Evolutionary conservation across 495 filamentous ascomycete genomes (phyloP).

Genomic region (Parathielavia hyrcaniae): DNA sequence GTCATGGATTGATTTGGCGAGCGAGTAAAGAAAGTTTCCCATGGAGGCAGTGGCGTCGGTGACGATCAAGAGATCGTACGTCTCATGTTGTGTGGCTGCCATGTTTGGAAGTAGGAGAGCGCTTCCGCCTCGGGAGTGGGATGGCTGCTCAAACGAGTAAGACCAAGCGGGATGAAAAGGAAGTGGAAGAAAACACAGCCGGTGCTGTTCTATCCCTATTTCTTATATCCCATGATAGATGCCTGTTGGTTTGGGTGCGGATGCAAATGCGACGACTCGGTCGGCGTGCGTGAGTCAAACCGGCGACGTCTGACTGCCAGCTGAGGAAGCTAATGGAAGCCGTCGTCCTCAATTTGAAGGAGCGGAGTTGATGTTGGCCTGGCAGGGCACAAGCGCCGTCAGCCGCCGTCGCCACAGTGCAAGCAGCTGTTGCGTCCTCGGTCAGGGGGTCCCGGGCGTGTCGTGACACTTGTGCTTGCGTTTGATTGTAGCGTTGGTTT

Average conservation of each 20-base stretch:
- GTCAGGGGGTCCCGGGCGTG: no score
- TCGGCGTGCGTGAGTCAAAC: neutral
- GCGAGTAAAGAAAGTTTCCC: constrained; percentile 34
- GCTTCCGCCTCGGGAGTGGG: no score
- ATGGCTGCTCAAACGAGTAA: no score
- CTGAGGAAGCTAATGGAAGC: neutral
- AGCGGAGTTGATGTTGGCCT: neutral
- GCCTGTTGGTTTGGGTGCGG: neutral
- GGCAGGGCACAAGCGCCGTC: no score
- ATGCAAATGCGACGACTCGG: neutral
- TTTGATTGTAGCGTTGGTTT: no score
- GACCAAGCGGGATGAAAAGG: neutral
- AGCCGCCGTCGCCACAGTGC: no score
- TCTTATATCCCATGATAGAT: neutral
- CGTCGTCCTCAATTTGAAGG: neutral
- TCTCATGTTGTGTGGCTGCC: constrained; percentile 7
- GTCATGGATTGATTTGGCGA: constrained; percentile 39
- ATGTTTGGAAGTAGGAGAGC: constrained; percentile 3
- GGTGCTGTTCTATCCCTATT: neutral
- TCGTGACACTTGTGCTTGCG: no score
- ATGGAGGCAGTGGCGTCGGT: constrained; percentile 44
- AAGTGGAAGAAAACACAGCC: neutral
- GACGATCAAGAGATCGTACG: constrained; percentile 37
- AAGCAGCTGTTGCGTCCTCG: no score
- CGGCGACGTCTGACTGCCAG: neutral